Conservation (phyloP, 2,329 filamentous ascomycete species). For the Claviceps sp. region DNA sequence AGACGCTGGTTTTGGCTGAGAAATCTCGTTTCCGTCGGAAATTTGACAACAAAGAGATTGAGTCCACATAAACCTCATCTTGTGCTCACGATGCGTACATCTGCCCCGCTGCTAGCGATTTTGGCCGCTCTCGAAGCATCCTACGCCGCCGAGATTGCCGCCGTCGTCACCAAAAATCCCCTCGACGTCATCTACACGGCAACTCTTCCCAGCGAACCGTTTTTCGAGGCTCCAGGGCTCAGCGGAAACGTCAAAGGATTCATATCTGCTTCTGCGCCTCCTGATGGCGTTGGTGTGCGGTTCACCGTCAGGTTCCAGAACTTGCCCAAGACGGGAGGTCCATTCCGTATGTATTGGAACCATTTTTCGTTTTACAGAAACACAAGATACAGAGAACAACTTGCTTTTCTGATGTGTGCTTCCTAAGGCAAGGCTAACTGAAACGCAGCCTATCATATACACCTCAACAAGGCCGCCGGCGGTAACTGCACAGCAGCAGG, state of each 20-base stretch:
- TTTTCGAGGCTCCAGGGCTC: constrained; percentile 37
- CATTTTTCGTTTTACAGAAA: background rate
- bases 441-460: constrained; percentile 55
- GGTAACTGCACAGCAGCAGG: constrained; percentile 60
- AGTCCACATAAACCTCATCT: background rate
- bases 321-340: constrained; percentile 42
- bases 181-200: constrained; percentile 37
- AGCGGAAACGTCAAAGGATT: constrained; percentile 31
- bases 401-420: background rate
- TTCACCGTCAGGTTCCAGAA: constrained; percentile 44
- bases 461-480: constrained; percentile 44
- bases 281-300: constrained; percentile 39
- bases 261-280: constrained; percentile 32
- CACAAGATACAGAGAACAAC: background rate
- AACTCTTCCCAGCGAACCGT: constrained; percentile 36
- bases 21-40: too few relatives aligned
- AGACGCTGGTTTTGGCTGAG: too few relatives aligned
- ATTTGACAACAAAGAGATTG: too few relatives aligned
- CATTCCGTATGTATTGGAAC: constrained; percentile 40
- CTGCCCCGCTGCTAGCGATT: background rate
- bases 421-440: background rate
- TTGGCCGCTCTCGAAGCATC: background rate
- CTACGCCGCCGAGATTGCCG: constrained; percentile 28
- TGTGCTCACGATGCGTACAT: background rate
- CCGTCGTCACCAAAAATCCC: constrained; percentile 42